Percentiles rank a stretch among this genome's conserved stretches.
Evolutionary conservation across 805 yeast species (phyloP).

Genomic region (Yarrowia yakushimensis): DNA sequence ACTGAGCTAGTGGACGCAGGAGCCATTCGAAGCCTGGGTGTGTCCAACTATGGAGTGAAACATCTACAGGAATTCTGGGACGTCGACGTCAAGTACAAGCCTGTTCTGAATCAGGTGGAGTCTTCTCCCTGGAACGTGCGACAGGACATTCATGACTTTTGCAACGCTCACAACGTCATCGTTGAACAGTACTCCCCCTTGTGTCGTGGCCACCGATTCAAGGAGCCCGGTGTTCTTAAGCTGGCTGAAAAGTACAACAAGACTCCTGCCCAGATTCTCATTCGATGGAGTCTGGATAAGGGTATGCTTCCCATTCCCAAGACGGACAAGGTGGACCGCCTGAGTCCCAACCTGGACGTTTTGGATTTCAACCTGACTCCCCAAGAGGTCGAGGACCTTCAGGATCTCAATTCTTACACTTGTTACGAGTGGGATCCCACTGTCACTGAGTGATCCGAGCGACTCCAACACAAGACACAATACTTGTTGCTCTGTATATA

Average conservation of each 20-base stretch:
- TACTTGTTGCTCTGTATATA: no score
- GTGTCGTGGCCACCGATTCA: slow-evolving; percentile 39
- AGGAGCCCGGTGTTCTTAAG: slow-evolving; percentile 49
- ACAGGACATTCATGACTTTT: slow-evolving; percentile 57
- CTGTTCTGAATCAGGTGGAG: slow-evolving; percentile 72
- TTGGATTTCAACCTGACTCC: slow-evolving; percentile 53
- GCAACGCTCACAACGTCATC: slow-evolving; percentile 54
- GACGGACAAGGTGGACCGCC: slow-evolving; percentile 64
- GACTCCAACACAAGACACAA: neutral
- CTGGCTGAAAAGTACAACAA: slow-evolving; percentile 56
- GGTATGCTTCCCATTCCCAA: slow-evolving; percentile 76
- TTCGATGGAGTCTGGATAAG: slow-evolving; percentile 84
- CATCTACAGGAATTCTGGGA: slow-evolving; percentile 66
- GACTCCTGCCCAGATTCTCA: slow-evolving; percentile 63
- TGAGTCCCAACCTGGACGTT: slow-evolving; percentile 56
- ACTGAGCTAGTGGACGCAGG: slow-evolving; percentile 64
- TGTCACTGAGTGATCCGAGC: neutral
- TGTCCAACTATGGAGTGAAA: slow-evolving; percentile 71
- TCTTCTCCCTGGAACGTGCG: slow-evolving; percentile 89
- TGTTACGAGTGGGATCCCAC: slow-evolving; percentile 13
- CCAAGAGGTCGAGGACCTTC: slow-evolving; percentile 44
- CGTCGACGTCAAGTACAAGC: slow-evolving; percentile 66
- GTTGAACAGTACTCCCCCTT: slow-evolving; percentile 71
- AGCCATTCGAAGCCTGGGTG: slow-evolving; percentile 73
- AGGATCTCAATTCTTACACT: slow-evolving; percentile 3